phyloP scores from a whole-genome alignment of 2,329 filamentous ascomycete species.

The Apiospora phragmitis region DNA sequence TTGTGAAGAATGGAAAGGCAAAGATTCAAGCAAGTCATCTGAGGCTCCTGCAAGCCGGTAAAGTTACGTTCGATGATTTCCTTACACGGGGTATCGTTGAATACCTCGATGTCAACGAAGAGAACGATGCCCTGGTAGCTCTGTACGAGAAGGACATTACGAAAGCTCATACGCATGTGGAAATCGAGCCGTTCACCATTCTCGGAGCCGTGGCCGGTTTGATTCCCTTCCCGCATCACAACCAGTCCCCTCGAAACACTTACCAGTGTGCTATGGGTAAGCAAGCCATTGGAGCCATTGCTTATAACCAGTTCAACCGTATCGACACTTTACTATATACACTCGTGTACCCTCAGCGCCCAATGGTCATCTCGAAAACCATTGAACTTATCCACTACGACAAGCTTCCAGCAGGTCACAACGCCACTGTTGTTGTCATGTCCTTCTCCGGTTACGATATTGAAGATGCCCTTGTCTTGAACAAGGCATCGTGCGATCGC shows the following conservation, averaged over 20 bases:
- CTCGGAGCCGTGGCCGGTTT: slow-evolving; percentile 92
- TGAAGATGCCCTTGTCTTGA: slow-evolving; percentile 93
- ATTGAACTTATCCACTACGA: slow-evolving; percentile 97
- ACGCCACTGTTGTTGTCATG: slow-evolving; percentile 98
- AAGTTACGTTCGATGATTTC: slow-evolving; percentile 91
- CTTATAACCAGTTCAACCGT: slow-evolving; percentile 95
- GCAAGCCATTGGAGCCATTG: slow-evolving; percentile 97
- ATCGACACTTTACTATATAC: slow-evolving; percentile 96
- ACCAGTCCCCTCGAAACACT: slow-evolving; percentile 97
- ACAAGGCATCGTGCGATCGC: slow-evolving; percentile 92
- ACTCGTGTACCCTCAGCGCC: slow-evolving; percentile 95
- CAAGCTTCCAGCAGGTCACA: slow-evolving; percentile 94
- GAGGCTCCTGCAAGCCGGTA: slow-evolving; percentile 77
- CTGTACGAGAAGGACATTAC: slow-evolving; percentile 85
- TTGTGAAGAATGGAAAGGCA: slow-evolving; percentile 85
- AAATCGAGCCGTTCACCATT: slow-evolving; percentile 97
- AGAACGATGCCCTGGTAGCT: slow-evolving; percentile 93
- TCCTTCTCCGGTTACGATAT: slow-evolving; percentile 99
- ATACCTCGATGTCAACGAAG: slow-evolving; percentile 97
- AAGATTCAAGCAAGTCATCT: slow-evolving; percentile 80
- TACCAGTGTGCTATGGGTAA: slow-evolving; percentile 99
- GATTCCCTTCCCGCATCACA: slow-evolving; percentile 98
- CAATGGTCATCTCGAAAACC: slow-evolving; percentile 95
- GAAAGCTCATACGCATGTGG: slow-evolving; percentile 84
- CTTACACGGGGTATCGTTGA: slow-evolving; percentile 87